phyloP scores from a whole-genome alignment of 305 asterid genomes.

The Striga hermonthica region DNA sequence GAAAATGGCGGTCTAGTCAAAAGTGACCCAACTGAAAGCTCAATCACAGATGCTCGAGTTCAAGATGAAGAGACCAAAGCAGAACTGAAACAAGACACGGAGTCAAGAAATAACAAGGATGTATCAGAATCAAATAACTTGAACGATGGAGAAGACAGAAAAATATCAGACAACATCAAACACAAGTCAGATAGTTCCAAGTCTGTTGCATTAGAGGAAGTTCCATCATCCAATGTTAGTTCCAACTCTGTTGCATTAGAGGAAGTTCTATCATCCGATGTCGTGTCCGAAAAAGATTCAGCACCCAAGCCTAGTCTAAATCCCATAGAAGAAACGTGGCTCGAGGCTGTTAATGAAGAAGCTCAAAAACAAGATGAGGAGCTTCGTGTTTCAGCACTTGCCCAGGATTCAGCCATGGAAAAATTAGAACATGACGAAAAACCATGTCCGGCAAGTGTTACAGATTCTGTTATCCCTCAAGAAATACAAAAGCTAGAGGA shows the following conservation, averaged over 20 bases:
- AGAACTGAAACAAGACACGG: conserved; percentile 24
- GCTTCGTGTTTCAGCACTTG: conserved; percentile 26
- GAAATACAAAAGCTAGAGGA: conserved; percentile 31
- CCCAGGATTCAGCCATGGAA: conserved; percentile 26
- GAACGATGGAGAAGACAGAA: conserved; percentile 25
- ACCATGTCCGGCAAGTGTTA: conserved; percentile 22
- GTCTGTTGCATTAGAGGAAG: conserved; percentile 26
- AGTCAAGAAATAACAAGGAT: conserved; percentile 25
- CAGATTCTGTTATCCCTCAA: conserved; percentile 31
- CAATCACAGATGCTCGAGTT: conserved; percentile 29
- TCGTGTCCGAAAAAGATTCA: conserved; percentile 29
- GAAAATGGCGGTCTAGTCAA: conserved; percentile 28
- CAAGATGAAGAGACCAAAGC: conserved; percentile 31
- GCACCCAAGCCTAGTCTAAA: conserved; percentile 25
- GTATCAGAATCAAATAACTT: conserved; percentile 30
- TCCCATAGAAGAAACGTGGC: conserved; percentile 27
- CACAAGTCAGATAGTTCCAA: conserved; percentile 28
- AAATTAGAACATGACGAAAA: conserved; percentile 26
- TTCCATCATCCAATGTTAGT: conserved; percentile 17
- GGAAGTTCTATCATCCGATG: conserved; percentile 22
- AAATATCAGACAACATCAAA: conserved; percentile 20
- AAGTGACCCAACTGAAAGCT: conserved; percentile 28
- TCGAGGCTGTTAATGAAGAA: conserved; percentile 30
- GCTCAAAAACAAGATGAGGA: conserved; percentile 32
- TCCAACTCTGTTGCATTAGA: conserved; percentile 21